Base-by-base conservation (phyloP, 352 stramenopile species). In the Globisporangium carolinianum region DNA sequence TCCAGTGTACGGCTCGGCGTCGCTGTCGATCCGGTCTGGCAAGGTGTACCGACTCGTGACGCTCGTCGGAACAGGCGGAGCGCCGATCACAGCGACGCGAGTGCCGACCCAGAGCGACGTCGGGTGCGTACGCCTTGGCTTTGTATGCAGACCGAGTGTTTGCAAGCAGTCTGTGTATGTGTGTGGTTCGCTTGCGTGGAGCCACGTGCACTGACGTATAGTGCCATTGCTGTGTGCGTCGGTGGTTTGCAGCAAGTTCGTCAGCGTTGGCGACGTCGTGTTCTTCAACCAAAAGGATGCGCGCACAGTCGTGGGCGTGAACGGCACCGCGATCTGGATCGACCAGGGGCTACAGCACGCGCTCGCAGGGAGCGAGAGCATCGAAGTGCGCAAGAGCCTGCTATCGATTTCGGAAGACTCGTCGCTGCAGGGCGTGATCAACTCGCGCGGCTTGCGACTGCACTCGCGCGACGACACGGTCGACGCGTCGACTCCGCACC, bases 1-100 rank as follows among this genome's bases (percentile, higher is more conserved):
- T 50, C 76, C 76, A 6, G 68, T 80, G 24, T 81, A 83, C 55
- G 74, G 74, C 10, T 75, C 76, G 3, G 76, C 73, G 11, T 81
- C 76, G 5, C 60, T 87, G 6, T 73, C 73, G 2, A 79, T 87
- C 62, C 62, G 66, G 17, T 87, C 76, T 1, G 73, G 73, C 2
- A 75, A 73, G 38, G 63, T 61, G 18, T 87, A 84, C 51, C 68
- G 71, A 5, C 71, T 64, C 12, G 66, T 78, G 24, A 67, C 66
- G 17, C 63, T 64, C 5, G 73, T 87, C 14, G 62, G 59, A 38
- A 61, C 15, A 48, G 65, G 51, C 24, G 76, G 76, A 12, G 73
- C 68, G 4, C 12, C 59, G 17, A 66, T 83, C n/a, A 63, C 65
- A 14, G 71, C 72, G 2, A 76, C 55, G 4, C 60, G 56, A 10